These are phyloP conservation scores for Funneliformis mosseae DNA, from an alignment of 192 early-diverging fungal genomes.

Conservation along the genomic window DNA sequence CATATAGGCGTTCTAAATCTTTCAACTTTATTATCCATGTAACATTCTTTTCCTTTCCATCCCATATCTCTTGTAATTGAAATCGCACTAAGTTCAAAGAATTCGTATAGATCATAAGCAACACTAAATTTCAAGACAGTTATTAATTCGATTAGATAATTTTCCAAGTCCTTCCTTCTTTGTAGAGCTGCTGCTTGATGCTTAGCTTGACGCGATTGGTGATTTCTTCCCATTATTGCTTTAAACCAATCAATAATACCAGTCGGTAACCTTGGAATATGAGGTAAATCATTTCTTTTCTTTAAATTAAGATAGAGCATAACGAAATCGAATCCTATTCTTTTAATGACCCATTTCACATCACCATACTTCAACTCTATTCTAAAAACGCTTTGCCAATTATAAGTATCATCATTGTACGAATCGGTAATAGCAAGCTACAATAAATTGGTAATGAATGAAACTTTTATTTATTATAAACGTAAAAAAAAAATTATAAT, in stretches of 20 bases:
- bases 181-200: slow-evolving; percentile 48
- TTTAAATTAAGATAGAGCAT: slow-evolving; percentile 64
- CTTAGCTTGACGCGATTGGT: slow-evolving; percentile 38
- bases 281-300: slow-evolving; percentile 48
- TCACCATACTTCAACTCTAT: slow-evolving; percentile 78
- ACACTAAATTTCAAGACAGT: slow-evolving; percentile 61
- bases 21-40: slow-evolving; percentile 66
- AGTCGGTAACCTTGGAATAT: slow-evolving; percentile 41
- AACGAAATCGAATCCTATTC: slow-evolving; percentile 67
- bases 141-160: slow-evolving; percentile 62
- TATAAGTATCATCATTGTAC: slow-evolving; percentile 38
- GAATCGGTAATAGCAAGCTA: slow-evolving; percentile 58
- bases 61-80: slow-evolving; percentile 77
- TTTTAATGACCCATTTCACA: slow-evolving; percentile 73
- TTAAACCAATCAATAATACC: slow-evolving; percentile 5
- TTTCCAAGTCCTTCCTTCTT: slow-evolving; percentile 60
- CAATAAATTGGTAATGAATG: not conserved
- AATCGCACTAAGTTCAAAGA: slow-evolving; percentile 73
- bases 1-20: slow-evolving; percentile 53
- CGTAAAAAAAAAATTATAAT: not conserved
- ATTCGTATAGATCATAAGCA: slow-evolving; percentile 74
- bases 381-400: slow-evolving; percentile 59
- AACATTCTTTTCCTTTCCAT: slow-evolving; percentile 85
- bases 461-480: not conserved
- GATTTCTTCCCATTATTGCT: not conserved